phyloP scores from a whole-genome alignment of 2,329 filamentous ascomycete species.

The Dactylonectria estremocensis region DNA sequence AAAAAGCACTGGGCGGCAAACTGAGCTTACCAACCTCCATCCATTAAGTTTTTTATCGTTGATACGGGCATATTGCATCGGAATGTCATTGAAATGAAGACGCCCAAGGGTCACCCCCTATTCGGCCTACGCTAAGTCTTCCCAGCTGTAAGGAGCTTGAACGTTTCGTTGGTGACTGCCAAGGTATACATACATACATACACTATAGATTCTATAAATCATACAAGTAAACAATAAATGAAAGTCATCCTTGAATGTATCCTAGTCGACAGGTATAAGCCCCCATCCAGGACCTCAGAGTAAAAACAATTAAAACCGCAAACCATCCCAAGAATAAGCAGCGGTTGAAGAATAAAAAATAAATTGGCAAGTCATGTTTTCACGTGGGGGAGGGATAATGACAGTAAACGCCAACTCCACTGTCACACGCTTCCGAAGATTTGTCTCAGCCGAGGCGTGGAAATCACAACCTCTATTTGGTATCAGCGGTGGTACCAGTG shows the following conservation, averaged over 20 bases:
- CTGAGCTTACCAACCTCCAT: not conserved
- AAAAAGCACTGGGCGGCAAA: not conserved
- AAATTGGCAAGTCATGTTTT: not conserved
- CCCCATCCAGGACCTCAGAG: not conserved
- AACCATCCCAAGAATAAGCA: not conserved
- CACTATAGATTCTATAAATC: not conserved
- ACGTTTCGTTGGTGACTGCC: constrained; percentile 4
- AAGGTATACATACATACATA: not conserved
- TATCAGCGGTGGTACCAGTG: not conserved
- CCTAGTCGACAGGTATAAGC: not conserved
- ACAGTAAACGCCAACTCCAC: not conserved
- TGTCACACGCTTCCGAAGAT: not conserved
- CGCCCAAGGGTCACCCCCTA: no score
- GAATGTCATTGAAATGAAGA: no score
- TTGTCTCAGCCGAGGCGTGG: not conserved
- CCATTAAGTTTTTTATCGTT: no score
- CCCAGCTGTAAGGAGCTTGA: not conserved
- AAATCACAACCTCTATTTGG: no score
- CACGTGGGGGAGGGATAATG: not conserved
- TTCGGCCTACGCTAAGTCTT: not conserved
- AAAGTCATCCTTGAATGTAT: not conserved
- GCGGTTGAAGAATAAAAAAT: not conserved
- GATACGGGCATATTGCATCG: no score
- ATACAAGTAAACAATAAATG: constrained; percentile 11
- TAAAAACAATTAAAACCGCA: not conserved